phyloP scores from a whole-genome alignment of 2,329 filamentous ascomycete species.

The Hypoxylon sp. region DNA sequence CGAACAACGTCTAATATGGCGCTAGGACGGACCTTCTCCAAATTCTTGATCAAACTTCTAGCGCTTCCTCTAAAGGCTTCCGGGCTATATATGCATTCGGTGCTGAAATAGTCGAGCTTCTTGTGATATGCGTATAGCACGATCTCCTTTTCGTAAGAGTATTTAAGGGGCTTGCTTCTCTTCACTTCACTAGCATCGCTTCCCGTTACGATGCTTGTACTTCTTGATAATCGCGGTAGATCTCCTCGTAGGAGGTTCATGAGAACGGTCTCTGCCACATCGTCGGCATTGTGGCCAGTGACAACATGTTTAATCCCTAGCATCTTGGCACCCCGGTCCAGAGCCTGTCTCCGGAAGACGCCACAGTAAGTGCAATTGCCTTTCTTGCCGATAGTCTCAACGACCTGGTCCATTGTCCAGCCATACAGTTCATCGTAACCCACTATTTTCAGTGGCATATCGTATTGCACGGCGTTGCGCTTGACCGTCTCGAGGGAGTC shows the following conservation, averaged over 20 bases:
- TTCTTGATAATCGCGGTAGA: constrained; percentile 85
- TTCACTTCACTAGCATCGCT: constrained; percentile 88
- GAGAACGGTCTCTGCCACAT: constrained; percentile 95
- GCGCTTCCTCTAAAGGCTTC: constrained; percentile 97
- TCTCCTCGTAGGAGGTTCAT: constrained; percentile 97
- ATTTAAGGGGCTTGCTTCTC: constrained; percentile 96
- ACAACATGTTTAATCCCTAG: constrained; percentile 93
- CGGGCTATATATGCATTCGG: constrained; percentile 97
- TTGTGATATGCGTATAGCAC: constrained; percentile 98
- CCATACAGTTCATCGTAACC: constrained; percentile 95
- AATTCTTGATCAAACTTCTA: constrained; percentile 90
- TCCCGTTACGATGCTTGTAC: constrained; percentile 90
- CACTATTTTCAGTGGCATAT: constrained; percentile 91
- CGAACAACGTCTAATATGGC: constrained; percentile 95
- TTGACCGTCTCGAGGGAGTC: constrained; percentile 97
- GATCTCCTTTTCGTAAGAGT: constrained; percentile 99
- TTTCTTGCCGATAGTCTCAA: constrained; percentile 96
- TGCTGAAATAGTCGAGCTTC: constrained; percentile 97
- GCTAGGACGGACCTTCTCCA: constrained; percentile 92
- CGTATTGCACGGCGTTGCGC: constrained; percentile 90
- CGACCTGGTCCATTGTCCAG: constrained; percentile 99
- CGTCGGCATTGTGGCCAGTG: constrained; percentile 97
- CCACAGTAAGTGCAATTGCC: constrained; percentile 99
- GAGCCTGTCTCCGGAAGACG: constrained; percentile 92
- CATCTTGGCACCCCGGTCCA: constrained; percentile 91